These are phyloP conservation scores for Bimuria novae-zelandiae DNA, from an alignment of 2,329 filamentous ascomycete genomes.

Conservation along the genomic window DNA sequence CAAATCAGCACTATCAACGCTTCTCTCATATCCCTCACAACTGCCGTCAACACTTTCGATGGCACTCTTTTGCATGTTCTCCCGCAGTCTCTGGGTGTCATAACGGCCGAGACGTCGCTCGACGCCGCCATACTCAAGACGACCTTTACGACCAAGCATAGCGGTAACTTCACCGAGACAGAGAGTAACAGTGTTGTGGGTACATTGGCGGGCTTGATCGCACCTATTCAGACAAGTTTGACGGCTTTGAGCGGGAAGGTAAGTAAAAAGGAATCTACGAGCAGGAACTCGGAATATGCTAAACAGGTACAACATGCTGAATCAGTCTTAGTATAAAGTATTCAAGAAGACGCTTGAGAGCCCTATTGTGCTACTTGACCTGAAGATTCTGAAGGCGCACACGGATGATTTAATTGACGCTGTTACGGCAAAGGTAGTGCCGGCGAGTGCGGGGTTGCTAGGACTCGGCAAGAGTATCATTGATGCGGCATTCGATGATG, in stretches of 20 bases:
- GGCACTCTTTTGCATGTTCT: constrained; percentile 21
- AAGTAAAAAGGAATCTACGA: too few relatives aligned
- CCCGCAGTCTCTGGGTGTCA: constrained; percentile 26
- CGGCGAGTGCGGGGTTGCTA: constrained; percentile 16
- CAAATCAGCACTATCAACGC: constrained; percentile 22
- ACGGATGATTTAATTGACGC: constrained; percentile 25
- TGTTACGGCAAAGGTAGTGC: constrained; percentile 21
- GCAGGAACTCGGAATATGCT: too few relatives aligned
- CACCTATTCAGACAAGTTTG: constrained; percentile 20
- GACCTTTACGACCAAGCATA: constrained; percentile 16
- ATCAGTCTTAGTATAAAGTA: constrained; percentile 16
- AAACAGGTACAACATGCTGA: constrained; percentile 7
- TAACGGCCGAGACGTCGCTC: constrained; percentile 21
- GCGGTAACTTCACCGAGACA: constrained; percentile 19
- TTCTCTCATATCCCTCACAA: constrained; percentile 20
- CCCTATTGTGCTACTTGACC: constrained; percentile 25
- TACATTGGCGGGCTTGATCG: constrained; percentile 18
- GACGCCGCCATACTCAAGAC: constrained; percentile 24
- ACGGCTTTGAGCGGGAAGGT: constrained; percentile 23
- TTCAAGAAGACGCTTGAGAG: constrained; percentile 29
- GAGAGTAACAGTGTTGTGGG: constrained; percentile 23
- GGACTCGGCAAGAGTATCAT: constrained; percentile 16
- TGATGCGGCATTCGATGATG: constrained; percentile 24
- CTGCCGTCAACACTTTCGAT: constrained; percentile 28
- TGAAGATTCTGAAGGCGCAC: constrained; percentile 28